phyloP scores from a whole-genome alignment of 2,329 filamentous ascomycete species.

The Penicillium sp. region DNA sequence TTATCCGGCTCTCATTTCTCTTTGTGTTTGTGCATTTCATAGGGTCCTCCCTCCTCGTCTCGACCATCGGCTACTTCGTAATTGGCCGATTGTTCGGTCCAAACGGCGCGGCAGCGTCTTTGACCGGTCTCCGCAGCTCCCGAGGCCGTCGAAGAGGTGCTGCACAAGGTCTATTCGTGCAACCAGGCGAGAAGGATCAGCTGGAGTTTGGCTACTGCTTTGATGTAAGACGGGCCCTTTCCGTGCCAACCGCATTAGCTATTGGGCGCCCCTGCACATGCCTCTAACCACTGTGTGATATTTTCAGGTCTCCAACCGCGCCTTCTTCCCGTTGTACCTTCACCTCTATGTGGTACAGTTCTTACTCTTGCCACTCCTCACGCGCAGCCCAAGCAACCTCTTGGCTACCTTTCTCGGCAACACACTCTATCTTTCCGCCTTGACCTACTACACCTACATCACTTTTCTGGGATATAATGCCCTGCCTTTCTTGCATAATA shows the following conservation, averaged over 20 bases:
- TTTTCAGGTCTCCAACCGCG: conserved; percentile 58
- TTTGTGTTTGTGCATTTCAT: conserved; percentile 61
- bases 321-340: conserved; percentile 66
- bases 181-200: conserved; percentile 55
- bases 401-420: conserved; percentile 60
- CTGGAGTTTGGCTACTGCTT: conserved; percentile 70
- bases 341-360: conserved; percentile 67
- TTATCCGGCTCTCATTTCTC: conserved; percentile 48
- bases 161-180: conserved; percentile 57
- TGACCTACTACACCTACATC: conserved; percentile 66
- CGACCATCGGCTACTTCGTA: conserved; percentile 62
- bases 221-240: conserved; percentile 53
- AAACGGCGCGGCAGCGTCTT: conserved; percentile 44
- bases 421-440: conserved; percentile 62
- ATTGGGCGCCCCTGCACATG: not conserved
- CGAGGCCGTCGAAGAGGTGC: conserved; percentile 50
- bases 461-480: conserved; percentile 69
- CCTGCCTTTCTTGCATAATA: conserved; percentile 65
- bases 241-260: not conserved
- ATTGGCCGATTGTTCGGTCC: conserved; percentile 62
- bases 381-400: conserved; percentile 42
- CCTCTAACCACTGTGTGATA: not conserved
- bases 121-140: conserved; percentile 47
- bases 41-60: conserved; percentile 56
- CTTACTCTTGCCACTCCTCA: conserved; percentile 60